A percentile compares a stretch with the other conserved stretches of the same genome.
Evolutionary conservation across 768 basidiomycete species (phyloP).

Genomic region (Stropharia rugosoannulata): DNA sequence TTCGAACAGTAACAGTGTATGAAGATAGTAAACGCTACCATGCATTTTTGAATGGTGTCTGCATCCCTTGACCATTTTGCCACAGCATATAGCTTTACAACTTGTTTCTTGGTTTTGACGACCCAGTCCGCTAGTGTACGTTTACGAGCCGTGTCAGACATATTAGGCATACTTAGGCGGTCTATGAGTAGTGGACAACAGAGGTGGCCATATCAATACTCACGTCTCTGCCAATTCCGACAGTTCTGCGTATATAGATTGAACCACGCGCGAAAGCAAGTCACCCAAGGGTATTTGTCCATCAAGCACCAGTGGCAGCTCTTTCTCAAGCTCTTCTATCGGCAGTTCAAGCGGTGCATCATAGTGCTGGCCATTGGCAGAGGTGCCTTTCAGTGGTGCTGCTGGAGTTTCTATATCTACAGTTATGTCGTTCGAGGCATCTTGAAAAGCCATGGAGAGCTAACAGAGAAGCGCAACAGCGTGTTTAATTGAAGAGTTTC

Average conservation of each 20-base stretch:
- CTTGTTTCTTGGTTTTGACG: conserved; percentile 86
- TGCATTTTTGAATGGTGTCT: conserved; percentile 81
- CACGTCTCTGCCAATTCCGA: conserved; percentile 87
- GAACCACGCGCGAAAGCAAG: conserved; percentile 72
- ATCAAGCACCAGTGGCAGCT: conserved; percentile 72
- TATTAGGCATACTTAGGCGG: conserved; percentile 65
- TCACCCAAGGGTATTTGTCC: conserved; percentile 76
- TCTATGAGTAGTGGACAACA: conserved; percentile 1
- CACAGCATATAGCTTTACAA: conserved; percentile 85
- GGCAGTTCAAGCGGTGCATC: conserved; percentile 30
- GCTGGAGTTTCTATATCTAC: conserved; percentile 11
- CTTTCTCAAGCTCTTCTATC: conserved; percentile 63
- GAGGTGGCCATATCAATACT: conserved; percentile 24
- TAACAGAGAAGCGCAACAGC: not conserved
- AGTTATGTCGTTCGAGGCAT: conserved; percentile 6
- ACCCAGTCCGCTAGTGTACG: conserved; percentile 86
- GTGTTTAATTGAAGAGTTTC: not conserved
- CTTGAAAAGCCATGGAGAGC: not conserved
- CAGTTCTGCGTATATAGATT: conserved; percentile 81
- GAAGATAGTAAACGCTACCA: conserved; percentile 43
- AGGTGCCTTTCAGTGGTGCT: conserved; percentile 2
- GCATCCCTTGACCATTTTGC: conserved; percentile 87
- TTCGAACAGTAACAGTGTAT: not conserved
- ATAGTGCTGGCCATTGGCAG: conserved; percentile 23
- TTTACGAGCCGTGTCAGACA: conserved; percentile 80